Percentiles rank a stretch among this genome's conserved stretches.
Evolutionary conservation across 495 filamentous ascomycete genomes (phyloP).

Genomic region (Aspergillus cavernicola): DNA sequence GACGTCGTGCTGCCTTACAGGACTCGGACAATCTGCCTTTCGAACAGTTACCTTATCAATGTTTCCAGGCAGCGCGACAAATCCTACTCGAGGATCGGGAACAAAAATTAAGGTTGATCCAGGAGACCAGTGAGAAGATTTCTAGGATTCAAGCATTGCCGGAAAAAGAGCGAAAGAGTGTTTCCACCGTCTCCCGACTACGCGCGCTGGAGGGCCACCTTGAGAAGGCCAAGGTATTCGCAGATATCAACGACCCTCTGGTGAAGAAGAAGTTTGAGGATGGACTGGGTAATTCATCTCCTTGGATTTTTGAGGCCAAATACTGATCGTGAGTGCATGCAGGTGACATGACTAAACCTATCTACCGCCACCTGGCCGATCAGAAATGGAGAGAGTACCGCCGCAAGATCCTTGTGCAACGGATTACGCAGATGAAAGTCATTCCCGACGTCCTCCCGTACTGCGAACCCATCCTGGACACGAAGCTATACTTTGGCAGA

Average conservation of each 20-base stretch:
- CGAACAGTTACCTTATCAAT: constrained; percentile 89
- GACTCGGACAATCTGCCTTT: constrained; percentile 72
- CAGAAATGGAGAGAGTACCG: constrained; percentile 82
- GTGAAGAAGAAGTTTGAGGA: constrained; percentile 96
- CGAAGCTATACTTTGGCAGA: constrained; percentile 72
- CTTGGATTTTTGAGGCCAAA: not conserved
- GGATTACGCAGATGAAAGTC: constrained; percentile 82
- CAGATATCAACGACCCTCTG: constrained; percentile 92
- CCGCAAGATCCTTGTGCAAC: constrained; percentile 72
- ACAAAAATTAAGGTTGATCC: constrained; percentile 70
- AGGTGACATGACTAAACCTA: constrained; percentile 95
- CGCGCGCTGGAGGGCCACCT: constrained; percentile 68
- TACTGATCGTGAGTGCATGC: not conserved
- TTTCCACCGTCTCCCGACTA: constrained; percentile 60
- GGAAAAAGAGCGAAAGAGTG: constrained; percentile 57
- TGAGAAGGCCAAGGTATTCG: constrained; percentile 79
- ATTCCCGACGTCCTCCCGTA: constrained; percentile 89
- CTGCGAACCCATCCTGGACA: constrained; percentile 73
- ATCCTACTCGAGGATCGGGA: constrained; percentile 74
- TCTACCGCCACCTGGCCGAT: constrained; percentile 89
- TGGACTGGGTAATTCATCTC: constrained; percentile 62
- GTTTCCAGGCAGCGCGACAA: constrained; percentile 92
- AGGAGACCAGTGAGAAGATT: constrained; percentile 56
- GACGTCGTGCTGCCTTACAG: constrained; percentile 74
- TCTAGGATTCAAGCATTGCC: constrained; percentile 55